phyloP scores from a whole-genome alignment of 768 basidiomycete species.

The Boletus sp. region DNA sequence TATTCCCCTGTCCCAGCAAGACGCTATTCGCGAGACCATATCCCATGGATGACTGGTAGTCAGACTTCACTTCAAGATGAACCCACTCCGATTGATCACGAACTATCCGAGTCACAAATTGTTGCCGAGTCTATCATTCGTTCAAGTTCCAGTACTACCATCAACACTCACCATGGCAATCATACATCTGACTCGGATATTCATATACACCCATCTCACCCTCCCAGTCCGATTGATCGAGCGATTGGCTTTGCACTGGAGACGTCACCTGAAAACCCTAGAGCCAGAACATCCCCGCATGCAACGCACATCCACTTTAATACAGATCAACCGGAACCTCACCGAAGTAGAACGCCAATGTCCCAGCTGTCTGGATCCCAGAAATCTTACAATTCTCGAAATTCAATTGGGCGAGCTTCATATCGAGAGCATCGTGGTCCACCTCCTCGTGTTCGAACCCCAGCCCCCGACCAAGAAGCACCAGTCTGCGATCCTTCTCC shows the following conservation, averaged over 20 bases:
- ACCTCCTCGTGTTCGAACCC: slow-evolving; percentile 8
- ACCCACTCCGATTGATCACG: slow-evolving; percentile 3
- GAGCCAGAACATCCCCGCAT: neutral
- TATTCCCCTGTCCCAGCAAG: slow-evolving; percentile 12
- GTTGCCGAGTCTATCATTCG: neutral
- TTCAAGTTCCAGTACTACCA: neutral
- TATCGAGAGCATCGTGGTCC: slow-evolving; percentile 22
- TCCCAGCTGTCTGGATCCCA: slow-evolving; percentile 15
- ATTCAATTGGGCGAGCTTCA: slow-evolving; percentile 22
- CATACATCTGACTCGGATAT: neutral
- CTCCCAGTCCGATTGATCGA: neutral
- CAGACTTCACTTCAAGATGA: slow-evolving; percentile 19
- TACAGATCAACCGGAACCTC: neutral
- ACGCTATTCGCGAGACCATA: slow-evolving; percentile 6
- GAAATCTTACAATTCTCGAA: slow-evolving; percentile 12
- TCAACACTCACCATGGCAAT: neutral
- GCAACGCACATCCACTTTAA: neutral
- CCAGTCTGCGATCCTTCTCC: neutral
- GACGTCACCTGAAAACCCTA: neutral
- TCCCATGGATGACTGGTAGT: slow-evolving; percentile 7
- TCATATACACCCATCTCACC: neutral
- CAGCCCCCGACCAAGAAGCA: neutral
- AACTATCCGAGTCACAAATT: neutral
- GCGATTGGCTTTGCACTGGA: neutral
- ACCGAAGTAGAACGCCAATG: slow-evolving; percentile 8